Conservation (phyloP, 2,329 filamentous ascomycete genomes). For the Colletotrichum acutatum region DNA sequence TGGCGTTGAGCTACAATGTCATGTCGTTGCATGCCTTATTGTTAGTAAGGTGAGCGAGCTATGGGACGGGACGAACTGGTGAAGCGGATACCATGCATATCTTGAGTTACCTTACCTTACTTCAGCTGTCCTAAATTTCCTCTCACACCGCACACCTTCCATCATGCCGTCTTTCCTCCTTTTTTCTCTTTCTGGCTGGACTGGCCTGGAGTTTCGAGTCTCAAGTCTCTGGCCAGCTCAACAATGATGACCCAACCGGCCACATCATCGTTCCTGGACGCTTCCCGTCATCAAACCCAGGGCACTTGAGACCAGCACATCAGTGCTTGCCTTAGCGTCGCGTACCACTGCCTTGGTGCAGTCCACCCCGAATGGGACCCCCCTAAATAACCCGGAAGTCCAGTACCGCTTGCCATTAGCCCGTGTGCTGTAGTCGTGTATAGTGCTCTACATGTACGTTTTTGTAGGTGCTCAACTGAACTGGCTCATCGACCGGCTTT, state of each 20-base stretch:
- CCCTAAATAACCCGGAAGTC: not conserved
- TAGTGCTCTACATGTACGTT: not conserved
- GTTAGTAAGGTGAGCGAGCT: constrained; percentile 3
- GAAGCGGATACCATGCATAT: constrained; percentile 5
- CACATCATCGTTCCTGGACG: not conserved
- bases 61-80: constrained; percentile 14
- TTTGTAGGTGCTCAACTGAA: not conserved
- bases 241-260: not conserved
- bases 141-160: not conserved
- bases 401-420: not conserved
- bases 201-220: not conserved
- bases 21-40: not conserved
- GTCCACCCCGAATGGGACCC: not conserved
- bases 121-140: not conserved
- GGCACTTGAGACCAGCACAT: constrained; percentile 5
- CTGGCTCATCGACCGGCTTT: not conserved
- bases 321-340: constrained; percentile 7
- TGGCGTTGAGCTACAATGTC: not conserved
- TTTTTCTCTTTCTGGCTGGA: not conserved
- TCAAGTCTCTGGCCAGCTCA: not conserved
- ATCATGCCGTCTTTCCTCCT: not conserved
- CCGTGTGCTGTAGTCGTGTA: not conserved
- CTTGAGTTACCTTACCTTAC: not conserved
- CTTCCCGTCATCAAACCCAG: not conserved
- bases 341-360: not conserved